These are phyloP conservation scores for Elsinoe arachidis DNA, from an alignment of 2,329 filamentous ascomycete genomes.

Conservation along the genomic window DNA sequence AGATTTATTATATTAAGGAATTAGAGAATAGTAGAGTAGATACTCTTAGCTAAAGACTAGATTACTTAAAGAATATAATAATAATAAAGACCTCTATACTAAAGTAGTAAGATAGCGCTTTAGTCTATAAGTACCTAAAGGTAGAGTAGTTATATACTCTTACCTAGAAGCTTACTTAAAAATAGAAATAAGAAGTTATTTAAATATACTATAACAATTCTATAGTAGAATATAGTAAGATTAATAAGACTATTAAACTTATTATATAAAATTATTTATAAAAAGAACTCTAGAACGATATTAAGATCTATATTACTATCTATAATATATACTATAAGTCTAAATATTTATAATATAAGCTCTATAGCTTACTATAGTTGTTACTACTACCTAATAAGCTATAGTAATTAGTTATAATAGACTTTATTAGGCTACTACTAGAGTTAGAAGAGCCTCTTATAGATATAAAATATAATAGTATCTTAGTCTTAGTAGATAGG, in stretches of 20 bases:
- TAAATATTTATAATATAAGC: neutral
- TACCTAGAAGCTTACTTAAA: neutral
- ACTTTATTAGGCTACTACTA: constrained; percentile 2
- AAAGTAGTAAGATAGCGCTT: too few relatives aligned
- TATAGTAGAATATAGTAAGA: neutral
- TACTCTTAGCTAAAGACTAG: too few relatives aligned
- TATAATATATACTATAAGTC: constrained; percentile 3
- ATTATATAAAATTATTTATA: constrained; percentile 6
- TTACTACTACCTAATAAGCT: neutral
- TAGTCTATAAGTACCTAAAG: too few relatives aligned
- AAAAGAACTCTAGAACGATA: neutral
- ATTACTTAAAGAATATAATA: too few relatives aligned
- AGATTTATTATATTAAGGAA: too few relatives aligned
- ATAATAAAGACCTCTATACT: too few relatives aligned
- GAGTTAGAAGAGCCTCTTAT: constrained; percentile 1
- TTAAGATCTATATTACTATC: neutral
- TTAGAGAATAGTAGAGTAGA: too few relatives aligned
- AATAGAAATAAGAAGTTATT: neutral
- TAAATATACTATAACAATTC: neutral
- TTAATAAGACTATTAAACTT: neutral
- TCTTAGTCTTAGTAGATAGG: neutral
- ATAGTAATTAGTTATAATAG: constrained; percentile 4
- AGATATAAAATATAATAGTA: constrained; percentile 3
- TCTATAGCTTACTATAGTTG: neutral
- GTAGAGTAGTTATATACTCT: too few relatives aligned